These are phyloP conservation scores for Moesziomyces globuligerus DNA, from an alignment of 1,284 basidiomycete species.

Conservation along the genomic window DNA sequence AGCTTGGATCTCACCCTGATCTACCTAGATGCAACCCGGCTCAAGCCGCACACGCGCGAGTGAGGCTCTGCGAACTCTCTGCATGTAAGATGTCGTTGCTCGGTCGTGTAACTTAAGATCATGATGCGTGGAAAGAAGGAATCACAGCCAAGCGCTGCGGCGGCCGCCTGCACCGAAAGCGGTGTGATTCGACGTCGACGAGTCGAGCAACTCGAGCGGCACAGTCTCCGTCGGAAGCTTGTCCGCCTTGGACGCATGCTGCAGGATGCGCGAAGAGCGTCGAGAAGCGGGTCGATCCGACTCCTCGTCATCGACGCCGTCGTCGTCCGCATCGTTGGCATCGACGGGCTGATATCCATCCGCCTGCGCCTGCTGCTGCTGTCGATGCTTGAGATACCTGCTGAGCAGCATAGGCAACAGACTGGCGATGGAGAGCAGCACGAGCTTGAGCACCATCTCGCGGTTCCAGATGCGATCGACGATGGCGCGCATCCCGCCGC, in stretches of 20 bases:
- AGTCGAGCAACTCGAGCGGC: slow-evolving; percentile 1
- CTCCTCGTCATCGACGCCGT: slow-evolving; percentile 32
- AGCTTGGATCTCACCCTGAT: slow-evolving; percentile 37
- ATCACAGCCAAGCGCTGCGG: background rate
- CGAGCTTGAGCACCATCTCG: slow-evolving; percentile 57
- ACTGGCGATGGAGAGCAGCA: slow-evolving; percentile 55
- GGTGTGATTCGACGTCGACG: background rate
- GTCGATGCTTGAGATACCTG: slow-evolving; percentile 35
- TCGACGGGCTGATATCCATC: slow-evolving; percentile 26
- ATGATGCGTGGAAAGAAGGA: background rate
- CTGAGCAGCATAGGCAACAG: slow-evolving; percentile 55
- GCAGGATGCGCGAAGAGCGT: slow-evolving; percentile 8
- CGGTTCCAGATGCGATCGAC: slow-evolving; percentile 57
- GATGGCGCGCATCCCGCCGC: slow-evolving; percentile 54
- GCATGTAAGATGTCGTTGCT: background rate
- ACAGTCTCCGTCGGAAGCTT: slow-evolving; percentile 16
- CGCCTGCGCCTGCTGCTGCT: slow-evolving; percentile 16
- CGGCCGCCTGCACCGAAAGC: background rate
- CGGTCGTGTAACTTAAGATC: background rate
- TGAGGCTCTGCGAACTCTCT: background rate
- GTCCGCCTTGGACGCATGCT: slow-evolving; percentile 3
- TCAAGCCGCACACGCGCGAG: too few relatives aligned
- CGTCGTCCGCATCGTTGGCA: slow-evolving; percentile 1
- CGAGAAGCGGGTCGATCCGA: slow-evolving; percentile 24
- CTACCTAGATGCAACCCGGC: too few relatives aligned